Percentiles rank a stretch among this genome's conserved stretches.
phyloP scores from a whole-genome alignment of 129 eudicot species.

The Artemisia annua region DNA sequence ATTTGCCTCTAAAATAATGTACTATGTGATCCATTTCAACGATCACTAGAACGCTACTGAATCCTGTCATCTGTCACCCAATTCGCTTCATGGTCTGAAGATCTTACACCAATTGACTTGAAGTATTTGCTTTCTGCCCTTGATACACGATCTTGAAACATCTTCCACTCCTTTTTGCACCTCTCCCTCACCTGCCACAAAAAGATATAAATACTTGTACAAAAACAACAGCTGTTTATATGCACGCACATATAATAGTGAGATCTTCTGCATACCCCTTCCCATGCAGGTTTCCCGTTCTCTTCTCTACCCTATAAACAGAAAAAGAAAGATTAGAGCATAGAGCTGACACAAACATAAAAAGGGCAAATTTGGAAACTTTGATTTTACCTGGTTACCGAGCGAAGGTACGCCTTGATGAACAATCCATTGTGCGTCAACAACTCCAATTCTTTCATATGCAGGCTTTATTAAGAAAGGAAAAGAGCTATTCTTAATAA shows the following conservation, averaged over 20 bases:
- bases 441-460: conserved; percentile 86
- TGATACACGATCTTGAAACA: conserved; percentile 53
- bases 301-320: conserved; percentile 46
- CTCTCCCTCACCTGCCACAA: conserved; percentile 67
- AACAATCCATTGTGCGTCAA: conserved; percentile 94
- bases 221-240: neutral
- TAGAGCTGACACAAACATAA: neutral
- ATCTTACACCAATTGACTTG: conserved; percentile 48
- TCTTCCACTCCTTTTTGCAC: conserved; percentile 71
- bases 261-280: conserved; percentile 59
- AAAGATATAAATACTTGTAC: neutral
- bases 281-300: conserved; percentile 58
- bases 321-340: conserved; percentile 12
- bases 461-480: conserved; percentile 59
- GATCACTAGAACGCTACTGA: conserved; percentile 22
- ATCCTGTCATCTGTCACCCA: conserved; percentile 25
- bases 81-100: conserved; percentile 36
- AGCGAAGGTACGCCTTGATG: conserved; percentile 88
- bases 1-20: conserved; percentile 21
- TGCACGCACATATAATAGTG: neutral
- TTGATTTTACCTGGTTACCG: conserved; percentile 67
- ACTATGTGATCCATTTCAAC: conserved; percentile 22
- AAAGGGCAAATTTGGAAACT: conserved; percentile 15
- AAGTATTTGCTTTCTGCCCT: conserved; percentile 61
- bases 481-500: conserved; percentile 20